phyloP scores from a whole-genome alignment of 1,284 basidiomycete genomes.

The Volvariella volvacea region DNA sequence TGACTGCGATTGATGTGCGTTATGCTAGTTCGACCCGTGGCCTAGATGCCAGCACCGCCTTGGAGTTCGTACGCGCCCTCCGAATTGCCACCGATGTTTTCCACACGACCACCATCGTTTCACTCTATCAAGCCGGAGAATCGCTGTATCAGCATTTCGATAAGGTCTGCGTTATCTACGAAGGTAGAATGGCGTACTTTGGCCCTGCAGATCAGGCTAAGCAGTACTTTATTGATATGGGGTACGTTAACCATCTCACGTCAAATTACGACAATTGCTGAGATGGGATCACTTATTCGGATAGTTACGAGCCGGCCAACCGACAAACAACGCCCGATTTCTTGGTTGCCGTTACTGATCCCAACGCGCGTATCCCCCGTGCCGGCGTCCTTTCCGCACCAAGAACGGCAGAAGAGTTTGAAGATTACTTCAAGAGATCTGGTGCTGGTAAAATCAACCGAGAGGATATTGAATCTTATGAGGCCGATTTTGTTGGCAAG shows the following conservation, averaged over 20 bases:
- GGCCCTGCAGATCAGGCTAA: conserved; percentile 53
- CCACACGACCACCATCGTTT: conserved; percentile 51
- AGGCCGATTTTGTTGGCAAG: conserved; percentile 26
- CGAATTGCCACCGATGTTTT: conserved; percentile 55
- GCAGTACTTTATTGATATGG: conserved; percentile 63
- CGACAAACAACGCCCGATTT: conserved; percentile 32
- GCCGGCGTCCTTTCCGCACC: conserved; percentile 37
- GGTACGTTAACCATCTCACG: conserved; percentile 61
- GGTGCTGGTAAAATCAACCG: conserved; percentile 26
- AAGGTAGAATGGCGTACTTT: conserved; percentile 66
- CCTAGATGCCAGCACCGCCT: conserved; percentile 66
- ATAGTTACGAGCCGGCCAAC: conserved; percentile 25
- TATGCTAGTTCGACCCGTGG: conserved; percentile 54
- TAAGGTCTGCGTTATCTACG: conserved; percentile 64
- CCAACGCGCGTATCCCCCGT: conserved; percentile 40
- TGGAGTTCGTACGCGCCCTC: conserved; percentile 57
- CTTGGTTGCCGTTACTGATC: conserved; percentile 42
- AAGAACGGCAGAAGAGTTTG: conserved; percentile 51
- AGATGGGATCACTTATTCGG: too few species aligned
- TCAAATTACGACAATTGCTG: conserved; percentile 65
- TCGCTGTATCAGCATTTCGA: conserved; percentile 50
- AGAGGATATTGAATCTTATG: conserved; percentile 37
- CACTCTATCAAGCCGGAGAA: conserved; percentile 67
- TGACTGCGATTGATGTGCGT: not conserved
- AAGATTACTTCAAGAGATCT: conserved; percentile 33